Percentiles rank a stretch among this genome's conserved stretches.
These are phyloP conservation scores for Yamadazyma endophytica DNA, from an alignment of 805 yeast species.

Conservation along the genomic window DNA sequence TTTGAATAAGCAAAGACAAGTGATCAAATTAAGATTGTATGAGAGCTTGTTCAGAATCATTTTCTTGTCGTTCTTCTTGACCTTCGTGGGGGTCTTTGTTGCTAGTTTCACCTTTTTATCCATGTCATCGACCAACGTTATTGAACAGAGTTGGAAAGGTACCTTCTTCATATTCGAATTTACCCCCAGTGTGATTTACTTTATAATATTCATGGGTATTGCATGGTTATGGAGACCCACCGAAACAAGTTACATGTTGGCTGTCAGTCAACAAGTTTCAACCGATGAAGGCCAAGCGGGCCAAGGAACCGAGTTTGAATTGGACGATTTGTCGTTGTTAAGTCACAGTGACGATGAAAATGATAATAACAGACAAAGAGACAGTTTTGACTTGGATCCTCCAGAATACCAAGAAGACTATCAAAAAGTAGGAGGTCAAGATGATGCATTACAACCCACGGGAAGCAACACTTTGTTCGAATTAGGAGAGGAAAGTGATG, in stretches of 20 bases:
- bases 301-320: conserved; percentile 54
- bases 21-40: conserved; percentile 87
- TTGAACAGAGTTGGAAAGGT: conserved; percentile 89
- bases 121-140: conserved; percentile 68
- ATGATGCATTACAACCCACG: conserved; percentile 4
- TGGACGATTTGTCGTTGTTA: conserved; percentile 53
- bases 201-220: conserved; percentile 74
- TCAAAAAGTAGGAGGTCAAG: background rate
- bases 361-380: conserved; percentile 17
- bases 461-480: conserved; percentile 35
- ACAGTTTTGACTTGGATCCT: conserved; percentile 39
- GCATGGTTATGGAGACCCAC: conserved; percentile 98
- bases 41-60: conserved; percentile 71
- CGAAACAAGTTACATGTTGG: conserved; percentile 88
- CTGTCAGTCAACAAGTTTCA: conserved; percentile 89
- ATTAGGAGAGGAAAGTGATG: conserved; percentile 36
- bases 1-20: conserved; percentile 81
- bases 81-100: conserved; percentile 67
- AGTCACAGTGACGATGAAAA: conserved; percentile 43
- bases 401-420: conserved; percentile 25
- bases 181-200: conserved; percentile 91
- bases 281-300: conserved; percentile 56
- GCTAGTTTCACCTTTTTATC: conserved; percentile 69
- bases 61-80: conserved; percentile 63
- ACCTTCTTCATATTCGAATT: conserved; percentile 86